Percentiles rank a stretch among this genome's conserved stretches.
Conservation (phyloP, 2,329 filamentous ascomycete species). For the Cladophialophora psammophila region DNA sequence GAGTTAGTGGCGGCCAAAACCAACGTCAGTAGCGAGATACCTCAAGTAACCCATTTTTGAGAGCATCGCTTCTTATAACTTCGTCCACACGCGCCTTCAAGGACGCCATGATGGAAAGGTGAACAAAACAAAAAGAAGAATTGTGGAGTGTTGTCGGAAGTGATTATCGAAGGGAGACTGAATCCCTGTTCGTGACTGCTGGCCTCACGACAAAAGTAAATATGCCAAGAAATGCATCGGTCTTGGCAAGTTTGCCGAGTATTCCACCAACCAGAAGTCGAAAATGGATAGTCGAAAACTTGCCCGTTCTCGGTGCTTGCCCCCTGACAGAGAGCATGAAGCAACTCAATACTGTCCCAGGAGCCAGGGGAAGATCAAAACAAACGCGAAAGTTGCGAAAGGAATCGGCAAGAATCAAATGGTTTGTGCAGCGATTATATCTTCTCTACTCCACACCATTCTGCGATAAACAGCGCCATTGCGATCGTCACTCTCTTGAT, state of each 20-base stretch:
- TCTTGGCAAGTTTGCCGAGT: neutral
- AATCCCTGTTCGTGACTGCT: neutral
- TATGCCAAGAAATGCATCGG: constrained; percentile 1
- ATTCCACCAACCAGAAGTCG: too few relatives aligned
- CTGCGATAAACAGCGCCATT: constrained; percentile 36
- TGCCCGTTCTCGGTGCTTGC: too few relatives aligned
- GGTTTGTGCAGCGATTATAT: constrained; percentile 12
- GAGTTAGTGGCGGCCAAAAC: constrained; percentile 12
- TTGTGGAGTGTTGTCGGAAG: neutral
- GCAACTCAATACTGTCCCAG: neutral
- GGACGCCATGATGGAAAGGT: constrained; percentile 27
- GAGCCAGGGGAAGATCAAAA: neutral
- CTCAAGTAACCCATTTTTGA: constrained; percentile 31
- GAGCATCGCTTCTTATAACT: constrained; percentile 21
- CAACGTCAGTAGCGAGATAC: constrained; percentile 7
- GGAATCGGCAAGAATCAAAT: neutral
- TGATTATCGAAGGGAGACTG: constrained; percentile 1
- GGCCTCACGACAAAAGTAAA: neutral
- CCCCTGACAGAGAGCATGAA: too few relatives aligned
- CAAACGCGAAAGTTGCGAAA: neutral
- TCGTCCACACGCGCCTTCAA: constrained; percentile 31
- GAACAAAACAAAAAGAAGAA: neutral
- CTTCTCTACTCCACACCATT: constrained; percentile 36
- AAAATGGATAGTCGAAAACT: too few relatives aligned
- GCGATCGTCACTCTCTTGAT: constrained; percentile 32